Percentiles rank a stretch among this genome's conserved stretches.
Conservation (phyloP, 2,329 filamentous ascomycete genomes). For the Colletotrichum orbiculare region DNA sequence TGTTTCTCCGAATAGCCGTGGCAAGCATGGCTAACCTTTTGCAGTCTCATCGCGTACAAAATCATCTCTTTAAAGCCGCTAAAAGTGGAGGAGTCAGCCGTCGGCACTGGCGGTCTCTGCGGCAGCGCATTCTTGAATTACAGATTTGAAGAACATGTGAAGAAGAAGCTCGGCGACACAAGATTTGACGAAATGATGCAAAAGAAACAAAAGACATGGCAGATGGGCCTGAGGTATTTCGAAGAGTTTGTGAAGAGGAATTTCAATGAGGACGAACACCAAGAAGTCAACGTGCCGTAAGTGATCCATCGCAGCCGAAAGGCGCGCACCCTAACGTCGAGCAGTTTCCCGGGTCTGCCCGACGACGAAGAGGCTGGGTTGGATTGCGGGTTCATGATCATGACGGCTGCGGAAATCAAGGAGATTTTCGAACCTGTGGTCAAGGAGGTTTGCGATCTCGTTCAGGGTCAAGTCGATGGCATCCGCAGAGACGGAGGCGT, state of each 20-base stretch:
- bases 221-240: constrained; percentile 81
- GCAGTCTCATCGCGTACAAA: constrained; percentile 80
- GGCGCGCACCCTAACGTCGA: not conserved
- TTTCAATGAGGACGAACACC: constrained; percentile 81
- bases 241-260: constrained; percentile 89
- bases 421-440: constrained; percentile 82
- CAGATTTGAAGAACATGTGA: constrained; percentile 82
- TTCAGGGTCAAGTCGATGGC: constrained; percentile 73
- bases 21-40: constrained; percentile 38
- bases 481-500: constrained; percentile 71
- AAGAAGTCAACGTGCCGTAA: constrained; percentile 80
- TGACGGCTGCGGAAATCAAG: constrained; percentile 76
- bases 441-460: constrained; percentile 75
- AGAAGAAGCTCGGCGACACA: constrained; percentile 72
- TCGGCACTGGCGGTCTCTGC: constrained; percentile 81
- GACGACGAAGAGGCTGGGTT: constrained; percentile 81
- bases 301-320: constrained; percentile 41
- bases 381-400: constrained; percentile 80
- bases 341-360: constrained; percentile 76
- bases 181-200: constrained; percentile 80
- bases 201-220: constrained; percentile 84
- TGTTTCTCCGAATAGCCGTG: constrained; percentile 41
- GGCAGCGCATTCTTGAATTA: constrained; percentile 85
- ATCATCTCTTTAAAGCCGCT: constrained; percentile 79
- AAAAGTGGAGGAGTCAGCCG: constrained; percentile 80